phyloP scores from a whole-genome alignment of 2,329 filamentous ascomycete genomes.

The Apiospora hydei region DNA sequence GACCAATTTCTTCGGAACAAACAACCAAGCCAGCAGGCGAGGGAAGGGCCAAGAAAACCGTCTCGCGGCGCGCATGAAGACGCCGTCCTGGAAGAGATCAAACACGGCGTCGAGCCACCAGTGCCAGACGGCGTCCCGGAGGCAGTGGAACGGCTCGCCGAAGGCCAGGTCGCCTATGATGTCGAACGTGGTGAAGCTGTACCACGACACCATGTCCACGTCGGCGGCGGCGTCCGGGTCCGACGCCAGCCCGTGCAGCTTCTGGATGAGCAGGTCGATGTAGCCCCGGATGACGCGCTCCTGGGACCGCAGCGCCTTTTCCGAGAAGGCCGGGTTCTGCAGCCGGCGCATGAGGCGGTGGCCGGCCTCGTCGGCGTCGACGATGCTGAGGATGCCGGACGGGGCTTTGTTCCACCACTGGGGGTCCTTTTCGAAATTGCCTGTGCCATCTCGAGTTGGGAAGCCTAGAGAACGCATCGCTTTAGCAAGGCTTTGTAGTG shows the following conservation, averaged over 20 bases:
- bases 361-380: constrained; percentile 29
- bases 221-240: constrained; percentile 24
- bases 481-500: constrained; percentile 39
- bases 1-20: constrained; percentile 12
- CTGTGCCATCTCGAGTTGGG: constrained; percentile 32
- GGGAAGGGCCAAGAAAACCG: not conserved
- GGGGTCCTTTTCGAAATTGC: constrained; percentile 41
- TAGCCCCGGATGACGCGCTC: constrained; percentile 46
- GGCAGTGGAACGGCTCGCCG: constrained; percentile 19
- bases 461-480: not conserved
- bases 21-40: not conserved
- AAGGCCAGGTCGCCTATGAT: constrained; percentile 24
- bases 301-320: constrained; percentile 46
- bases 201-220: constrained; percentile 32
- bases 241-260: constrained; percentile 40
- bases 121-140: constrained; percentile 20
- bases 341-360: constrained; percentile 28
- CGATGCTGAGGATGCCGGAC: constrained; percentile 32
- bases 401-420: constrained; percentile 35
- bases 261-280: constrained; percentile 44
- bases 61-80: constrained; percentile 11
- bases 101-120: constrained; percentile 24
- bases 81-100: constrained; percentile 21
- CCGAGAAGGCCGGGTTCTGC: constrained; percentile 39
- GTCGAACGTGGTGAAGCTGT: constrained; percentile 27